Evolutionary conservation across 2,329 filamentous ascomycete species (phyloP).

Genomic region (Zalaria obscura): DNA sequence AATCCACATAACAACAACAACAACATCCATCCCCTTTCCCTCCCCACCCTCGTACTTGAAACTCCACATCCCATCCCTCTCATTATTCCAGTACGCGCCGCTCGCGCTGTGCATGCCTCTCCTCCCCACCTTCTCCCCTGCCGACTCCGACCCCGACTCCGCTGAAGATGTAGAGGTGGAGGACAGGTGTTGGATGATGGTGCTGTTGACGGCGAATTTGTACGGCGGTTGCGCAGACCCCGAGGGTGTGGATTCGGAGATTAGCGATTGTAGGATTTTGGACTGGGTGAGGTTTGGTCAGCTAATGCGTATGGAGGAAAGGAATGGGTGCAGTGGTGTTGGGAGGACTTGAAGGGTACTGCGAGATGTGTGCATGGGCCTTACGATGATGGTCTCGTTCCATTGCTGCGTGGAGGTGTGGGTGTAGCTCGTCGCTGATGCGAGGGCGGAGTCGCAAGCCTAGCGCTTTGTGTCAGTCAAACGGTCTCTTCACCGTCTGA

Average conservation of each 20-base stretch:
- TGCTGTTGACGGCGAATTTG: conserved; percentile 97
- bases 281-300: conserved; percentile 35
- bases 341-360: conserved; percentile 19
- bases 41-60: conserved; percentile 61
- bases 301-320: too few species aligned
- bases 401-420: conserved; percentile 73
- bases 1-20: conserved; percentile 55
- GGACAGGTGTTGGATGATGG: conserved; percentile 87
- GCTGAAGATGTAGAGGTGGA: conserved; percentile 42
- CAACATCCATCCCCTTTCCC: conserved; percentile 37
- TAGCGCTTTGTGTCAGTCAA: conserved; percentile 21
- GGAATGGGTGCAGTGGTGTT: background rate
- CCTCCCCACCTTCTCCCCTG: conserved; percentile 46
- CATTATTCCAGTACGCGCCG: conserved; percentile 81
- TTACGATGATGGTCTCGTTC: conserved; percentile 88
- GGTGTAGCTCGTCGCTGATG: conserved; percentile 65
- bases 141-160: conserved; percentile 1
- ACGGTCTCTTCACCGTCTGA: background rate
- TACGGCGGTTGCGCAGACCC: conserved; percentile 48
- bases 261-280: conserved; percentile 61
- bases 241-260: conserved; percentile 53
- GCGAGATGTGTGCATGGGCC: conserved; percentile 27
- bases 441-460: conserved; percentile 73
- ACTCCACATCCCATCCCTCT: conserved; percentile 80
- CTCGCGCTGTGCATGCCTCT: conserved; percentile 83